These are phyloP conservation scores for Dictyostelium gargantuum DNA, from an alignment of 208 protist genomes.

Conservation along the genomic window DNA sequence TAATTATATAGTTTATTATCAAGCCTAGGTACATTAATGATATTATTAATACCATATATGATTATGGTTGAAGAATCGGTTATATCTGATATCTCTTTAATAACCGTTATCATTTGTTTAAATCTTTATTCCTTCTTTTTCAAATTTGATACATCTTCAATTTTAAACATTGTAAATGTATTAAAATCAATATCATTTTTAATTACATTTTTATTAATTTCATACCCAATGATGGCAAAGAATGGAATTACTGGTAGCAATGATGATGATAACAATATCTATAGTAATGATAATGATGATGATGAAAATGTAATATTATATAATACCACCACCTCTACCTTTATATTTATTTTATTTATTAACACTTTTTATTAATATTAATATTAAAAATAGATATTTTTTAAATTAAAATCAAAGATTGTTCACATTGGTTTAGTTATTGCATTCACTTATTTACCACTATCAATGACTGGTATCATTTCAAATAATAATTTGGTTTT, in stretches of 20 bases:
- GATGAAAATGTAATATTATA: background rate
- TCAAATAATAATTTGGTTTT: background rate
- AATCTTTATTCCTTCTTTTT: slow-evolving; percentile 15
- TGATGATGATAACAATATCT: background rate
- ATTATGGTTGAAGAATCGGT: background rate
- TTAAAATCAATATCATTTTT: background rate
- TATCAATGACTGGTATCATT: background rate
- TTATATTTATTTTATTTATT: background rate
- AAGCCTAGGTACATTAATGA: background rate
- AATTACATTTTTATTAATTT: background rate
- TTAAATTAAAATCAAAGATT: background rate
- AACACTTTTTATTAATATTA: background rate
- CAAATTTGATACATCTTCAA: background rate
- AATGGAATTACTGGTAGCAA: background rate
- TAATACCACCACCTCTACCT: background rate
- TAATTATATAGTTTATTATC: background rate
- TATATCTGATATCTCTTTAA: background rate
- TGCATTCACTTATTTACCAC: background rate
- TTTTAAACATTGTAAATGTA: background rate
- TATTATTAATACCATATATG: slow-evolving; percentile 32
- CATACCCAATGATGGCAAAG: background rate
- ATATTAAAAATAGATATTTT: background rate
- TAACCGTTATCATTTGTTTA: background rate
- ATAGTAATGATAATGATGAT: background rate
- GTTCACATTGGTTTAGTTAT: background rate